These are phyloP conservation scores for Penicillium freii DNA, from an alignment of 2,329 filamentous ascomycete genomes.

Conservation along the genomic window DNA sequence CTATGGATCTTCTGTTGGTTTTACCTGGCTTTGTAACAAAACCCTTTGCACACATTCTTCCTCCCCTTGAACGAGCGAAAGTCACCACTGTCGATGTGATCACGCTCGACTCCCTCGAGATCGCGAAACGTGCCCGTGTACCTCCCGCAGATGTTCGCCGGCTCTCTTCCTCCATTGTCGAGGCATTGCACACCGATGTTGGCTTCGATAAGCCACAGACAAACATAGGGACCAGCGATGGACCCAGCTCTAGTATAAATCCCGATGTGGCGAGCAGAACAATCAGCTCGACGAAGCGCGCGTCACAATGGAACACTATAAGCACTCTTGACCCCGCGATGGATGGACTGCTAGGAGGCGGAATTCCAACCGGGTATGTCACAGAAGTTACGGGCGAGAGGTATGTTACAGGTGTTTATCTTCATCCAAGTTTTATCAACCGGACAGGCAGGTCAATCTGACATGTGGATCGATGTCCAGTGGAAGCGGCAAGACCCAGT, in stretches of 20 bases:
- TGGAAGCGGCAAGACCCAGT: constrained; percentile 91
- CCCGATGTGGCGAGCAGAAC: constrained; percentile 18
- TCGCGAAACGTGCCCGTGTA: constrained; percentile 80
- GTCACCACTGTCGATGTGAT: constrained; percentile 82
- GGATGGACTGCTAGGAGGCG: constrained; percentile 71
- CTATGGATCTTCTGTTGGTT: constrained; percentile 72
- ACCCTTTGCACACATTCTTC: constrained; percentile 71
- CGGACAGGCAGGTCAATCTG: constrained; percentile 1
- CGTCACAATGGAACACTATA: constrained; percentile 57
- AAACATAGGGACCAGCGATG: constrained; percentile 9
- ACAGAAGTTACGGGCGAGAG: constrained; percentile 92
- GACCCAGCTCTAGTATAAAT: constrained; percentile 25
- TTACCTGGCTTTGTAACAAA: constrained; percentile 74
- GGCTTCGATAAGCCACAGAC: constrained; percentile 36
- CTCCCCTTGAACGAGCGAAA: constrained; percentile 72
- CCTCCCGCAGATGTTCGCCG: constrained; percentile 77
- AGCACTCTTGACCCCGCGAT: constrained; percentile 76
- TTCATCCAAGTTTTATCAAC: constrained; percentile 5
- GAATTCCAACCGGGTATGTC: constrained; percentile 75
- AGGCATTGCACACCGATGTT: constrained; percentile 65
- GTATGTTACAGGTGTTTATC: constrained; percentile 38
- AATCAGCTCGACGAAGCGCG: constrained; percentile 30
- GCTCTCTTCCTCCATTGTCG: constrained; percentile 65
- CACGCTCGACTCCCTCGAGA: constrained; percentile 74
- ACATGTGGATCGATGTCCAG: constrained; percentile 40